phyloP scores from a whole-genome alignment of 169 alveolate species.

The Plasmodium gallinaceum region DNA sequence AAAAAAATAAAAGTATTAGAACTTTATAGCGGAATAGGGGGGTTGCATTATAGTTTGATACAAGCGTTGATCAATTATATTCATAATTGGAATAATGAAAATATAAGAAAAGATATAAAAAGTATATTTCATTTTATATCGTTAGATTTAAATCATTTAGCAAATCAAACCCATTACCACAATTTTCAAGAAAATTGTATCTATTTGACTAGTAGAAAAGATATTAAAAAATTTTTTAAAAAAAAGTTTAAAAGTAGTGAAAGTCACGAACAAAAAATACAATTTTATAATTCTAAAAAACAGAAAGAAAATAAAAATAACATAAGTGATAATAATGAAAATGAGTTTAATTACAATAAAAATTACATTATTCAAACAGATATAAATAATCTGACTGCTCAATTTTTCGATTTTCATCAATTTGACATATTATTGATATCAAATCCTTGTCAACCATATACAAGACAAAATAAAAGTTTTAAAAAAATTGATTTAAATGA shows the following conservation, averaged over 20 bases:
- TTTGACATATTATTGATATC: slow-evolving; percentile 45
- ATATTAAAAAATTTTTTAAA: slow-evolving; percentile 49
- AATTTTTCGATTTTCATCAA: slow-evolving; percentile 37
- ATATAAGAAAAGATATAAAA: neutral
- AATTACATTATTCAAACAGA: slow-evolving; percentile 72
- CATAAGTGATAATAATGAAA: neutral
- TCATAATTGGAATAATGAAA: neutral
- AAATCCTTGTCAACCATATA: slow-evolving; percentile 74
- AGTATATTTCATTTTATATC: slow-evolving; percentile 42
- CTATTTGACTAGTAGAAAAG: slow-evolving; percentile 30
- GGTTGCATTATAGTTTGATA: slow-evolving; percentile 58
- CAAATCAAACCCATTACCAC: slow-evolving; percentile 61
- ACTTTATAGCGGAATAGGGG: slow-evolving; percentile 73
- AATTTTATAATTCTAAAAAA: neutral
- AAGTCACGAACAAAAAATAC: neutral
- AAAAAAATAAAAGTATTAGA: slow-evolving; percentile 45
- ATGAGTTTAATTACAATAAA: neutral
- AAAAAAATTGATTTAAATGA: slow-evolving; percentile 24
- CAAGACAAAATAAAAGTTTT: slow-evolving; percentile 58
- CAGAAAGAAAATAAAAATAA: neutral
- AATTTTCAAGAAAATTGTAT: slow-evolving; percentile 41
- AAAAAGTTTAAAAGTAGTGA: neutral
- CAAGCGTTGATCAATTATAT: slow-evolving; percentile 49
- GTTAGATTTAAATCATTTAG: slow-evolving; percentile 35
- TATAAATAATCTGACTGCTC: slow-evolving; percentile 44